Base-by-base conservation (phyloP, 1,284 basidiomycete genomes). In the Lentinus polychrous region DNA sequence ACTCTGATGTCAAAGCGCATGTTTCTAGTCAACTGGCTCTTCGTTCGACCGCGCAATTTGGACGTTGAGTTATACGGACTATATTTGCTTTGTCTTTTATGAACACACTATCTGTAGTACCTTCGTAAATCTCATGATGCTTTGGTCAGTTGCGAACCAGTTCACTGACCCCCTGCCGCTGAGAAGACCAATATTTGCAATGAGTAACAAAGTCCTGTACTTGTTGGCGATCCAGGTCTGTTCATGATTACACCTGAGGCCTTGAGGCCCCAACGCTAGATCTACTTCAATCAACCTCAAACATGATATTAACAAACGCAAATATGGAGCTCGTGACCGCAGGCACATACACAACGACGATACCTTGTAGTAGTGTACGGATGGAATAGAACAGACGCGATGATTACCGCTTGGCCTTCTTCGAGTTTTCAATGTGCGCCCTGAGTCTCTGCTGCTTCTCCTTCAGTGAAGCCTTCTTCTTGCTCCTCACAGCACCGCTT, bases 391-490 rank as follows among this genome's bases (percentile, higher is more conserved):
- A 41, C 18, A 8, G 20, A 22, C n/a, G 8, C 8, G 11, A 32
- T n/a, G n/a, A 38, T 57, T 50, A 63, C 27, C 62, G 63, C 37
- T 62, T 51, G 7, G 57, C 42, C 54, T 84, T 88, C 67, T 87
- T 89, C 43, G 76, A 73, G 53, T 73, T 75, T 8, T 85, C 78
- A 40, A 88, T 86, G 63, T 90, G 87, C 49, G 79, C 81, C 50
- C 86, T 69, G 58, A 90, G 58, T 61, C 79, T 84, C 57, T 74
- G 78, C 67, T 94, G 91, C 68, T 94, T 94, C 57, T 94, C 86
- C 58, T 86, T 74, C 61, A 95, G 66, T 6, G 84, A 88, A 39
- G 85, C 86, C 72, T 91, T 93, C 73, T 92, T 94, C 75, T 95
- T 94, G 20, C 86, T 76, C 55, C 76, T 71, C 40, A 94, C 88